A percentile compares a stretch with the other conserved stretches of the same genome.
Conservation (phyloP, 2,329 filamentous ascomycete genomes). For the Davidsoniella australis region DNA sequence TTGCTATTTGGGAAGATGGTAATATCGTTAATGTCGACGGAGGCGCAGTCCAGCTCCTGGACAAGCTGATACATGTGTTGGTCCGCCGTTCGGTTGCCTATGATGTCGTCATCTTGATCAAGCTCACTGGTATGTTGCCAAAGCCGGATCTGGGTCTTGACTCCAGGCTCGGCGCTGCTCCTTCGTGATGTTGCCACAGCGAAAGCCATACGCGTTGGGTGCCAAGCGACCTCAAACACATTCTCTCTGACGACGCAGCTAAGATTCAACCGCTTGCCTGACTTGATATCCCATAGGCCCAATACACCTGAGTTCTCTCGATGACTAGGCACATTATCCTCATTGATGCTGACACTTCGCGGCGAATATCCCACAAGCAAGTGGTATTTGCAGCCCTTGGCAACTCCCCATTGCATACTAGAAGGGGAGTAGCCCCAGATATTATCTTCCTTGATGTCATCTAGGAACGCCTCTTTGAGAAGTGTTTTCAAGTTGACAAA, state of each 20-base stretch:
- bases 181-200: constrained; percentile 37
- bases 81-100: not conserved
- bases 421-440: constrained; percentile 48
- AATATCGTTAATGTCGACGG: constrained; percentile 45
- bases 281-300: constrained; percentile 37
- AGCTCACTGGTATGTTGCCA: not conserved
- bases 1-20: constrained; percentile 38
- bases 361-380: constrained; percentile 48
- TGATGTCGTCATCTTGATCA: not conserved
- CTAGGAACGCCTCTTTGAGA: not conserved
- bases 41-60: constrained; percentile 40
- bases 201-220: constrained; percentile 36
- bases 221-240: constrained; percentile 49
- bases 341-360: constrained; percentile 32
- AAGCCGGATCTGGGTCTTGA: constrained; percentile 40
- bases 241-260: constrained; percentile 37
- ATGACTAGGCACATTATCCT: constrained; percentile 40
- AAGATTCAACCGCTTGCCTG: constrained; percentile 28
- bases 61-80: constrained; percentile 22
- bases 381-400: constrained; percentile 28
- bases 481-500: constrained; percentile 15
- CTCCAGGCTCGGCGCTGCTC: constrained; percentile 24
- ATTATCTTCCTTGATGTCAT: not conserved
- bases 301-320: constrained; percentile 41
- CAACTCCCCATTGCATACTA: constrained; percentile 43